Base-by-base conservation (phyloP, 2,329 filamentous ascomycete species). In the Neurospora crassa region DNA sequence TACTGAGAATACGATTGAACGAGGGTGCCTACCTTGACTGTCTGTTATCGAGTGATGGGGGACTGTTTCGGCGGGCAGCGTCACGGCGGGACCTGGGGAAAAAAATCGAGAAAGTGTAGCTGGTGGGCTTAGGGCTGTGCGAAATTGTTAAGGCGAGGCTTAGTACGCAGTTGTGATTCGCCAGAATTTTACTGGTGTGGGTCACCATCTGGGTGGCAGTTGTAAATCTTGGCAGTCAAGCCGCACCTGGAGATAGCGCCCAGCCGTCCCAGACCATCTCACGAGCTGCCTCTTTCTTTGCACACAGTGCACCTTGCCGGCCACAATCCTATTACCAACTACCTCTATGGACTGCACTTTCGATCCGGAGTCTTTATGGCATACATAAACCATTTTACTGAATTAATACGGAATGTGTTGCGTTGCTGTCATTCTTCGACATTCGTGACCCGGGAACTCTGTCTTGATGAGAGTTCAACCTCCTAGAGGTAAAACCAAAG, bases 111-210 rank as follows among this genome's bases (percentile, higher is more conserved):
- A 75, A 75, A 72, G 74, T 75, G 74, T 63, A 74, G 73, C 70
- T 75, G 75, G 75, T 75, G 75, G 75, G 75, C 75, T 76, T 76
- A 76, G 76, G 76, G 75, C 71, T 76, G 76, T 75, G 74, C 69
- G 73, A 71, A 77, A 76, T 75, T 76, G 76, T 75, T 76, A 76
- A 70, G 67, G 72, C 41, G 43, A 34, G 29, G 40, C 41, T 69
- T 34, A 16, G 37, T 37, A 29, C 53, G 29, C 20, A 3, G 43
- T 24, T 45, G 16, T 59, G 43, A 69, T 69, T 53, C 40, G 68
- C 37, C 53, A 40, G 7, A 34, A 11, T 37, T 63, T 63, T 18
- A 16, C 14, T 10, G 3, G 7, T 37, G 53, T 37, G 53, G 53
- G 53, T 63, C 53, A 63, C 53, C 53, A 63, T 63, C 53, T 63